A percentile compares a stretch with the other conserved stretches of the same genome.
phyloP scores from a whole-genome alignment of 441 rosid genomes.

The California macrophylla region DNA sequence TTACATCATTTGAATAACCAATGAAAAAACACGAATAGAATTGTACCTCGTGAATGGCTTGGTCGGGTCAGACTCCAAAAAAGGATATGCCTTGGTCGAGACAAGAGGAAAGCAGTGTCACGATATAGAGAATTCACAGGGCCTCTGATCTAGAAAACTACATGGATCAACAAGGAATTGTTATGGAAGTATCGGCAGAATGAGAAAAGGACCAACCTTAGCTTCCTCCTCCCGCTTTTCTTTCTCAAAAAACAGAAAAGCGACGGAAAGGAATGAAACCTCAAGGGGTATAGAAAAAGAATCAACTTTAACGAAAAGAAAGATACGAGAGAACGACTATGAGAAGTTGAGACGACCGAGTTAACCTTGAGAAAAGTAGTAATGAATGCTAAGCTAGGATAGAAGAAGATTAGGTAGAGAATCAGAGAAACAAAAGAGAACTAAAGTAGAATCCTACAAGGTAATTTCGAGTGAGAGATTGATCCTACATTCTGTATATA shows the following conservation, averaged over 20 bases:
- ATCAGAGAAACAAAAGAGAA: background rate
- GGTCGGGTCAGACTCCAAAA: background rate
- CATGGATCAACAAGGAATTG: background rate
- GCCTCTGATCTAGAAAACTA: background rate
- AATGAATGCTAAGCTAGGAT: conserved; percentile 15
- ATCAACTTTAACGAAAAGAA: conserved; percentile 24
- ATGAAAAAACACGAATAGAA: background rate
- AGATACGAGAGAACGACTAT: conserved; percentile 12
- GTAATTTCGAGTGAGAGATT: background rate
- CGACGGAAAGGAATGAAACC: conserved; percentile 28
- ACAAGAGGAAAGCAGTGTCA: background rate
- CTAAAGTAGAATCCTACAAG: background rate
- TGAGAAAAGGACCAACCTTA: conserved; percentile 18
- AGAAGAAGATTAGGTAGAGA: conserved; percentile 6
- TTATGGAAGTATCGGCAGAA: conserved; percentile 23
- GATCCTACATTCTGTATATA: conserved; percentile 25
- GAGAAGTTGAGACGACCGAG: conserved; percentile 15
- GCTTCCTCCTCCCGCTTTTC: conserved; percentile 37
- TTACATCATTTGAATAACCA: background rate
- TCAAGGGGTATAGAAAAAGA: conserved; percentile 15
- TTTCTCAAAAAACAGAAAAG: conserved; percentile 40
- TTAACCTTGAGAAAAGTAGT: background rate
- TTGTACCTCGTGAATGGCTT: background rate
- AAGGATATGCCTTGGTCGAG: too few relatives aligned
- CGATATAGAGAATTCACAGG: conserved; percentile 8